Base-by-base conservation (phyloP, 176 grass and related monocot genomes). In the Oryza punctata region DNA sequence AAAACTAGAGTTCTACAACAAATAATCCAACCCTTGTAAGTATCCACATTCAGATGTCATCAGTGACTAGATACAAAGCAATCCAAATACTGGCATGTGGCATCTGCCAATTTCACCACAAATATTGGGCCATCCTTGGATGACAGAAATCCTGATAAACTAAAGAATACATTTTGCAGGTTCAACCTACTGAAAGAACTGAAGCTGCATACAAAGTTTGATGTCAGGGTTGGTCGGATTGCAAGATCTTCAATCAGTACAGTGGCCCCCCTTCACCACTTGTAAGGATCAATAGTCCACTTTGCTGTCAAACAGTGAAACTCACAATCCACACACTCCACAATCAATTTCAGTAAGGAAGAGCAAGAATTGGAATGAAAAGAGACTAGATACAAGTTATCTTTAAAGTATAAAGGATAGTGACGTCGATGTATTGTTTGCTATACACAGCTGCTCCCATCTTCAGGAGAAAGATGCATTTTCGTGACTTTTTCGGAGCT, bases 371-470 rank as follows among this genome's bases (percentile, higher is more conserved):
- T 44, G 60, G 67, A 29, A 18, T 43, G n/a, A 78, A 14, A 71
- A 37, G 41, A 52, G 41, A 52, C 65, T 77, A 72, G 72, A 90
- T 78, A 86, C 60, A 78, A 3, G 46, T 78, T 60, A 82, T 72
- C 28, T 82, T 75, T 73, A 37, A 77, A 69, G 44, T 68, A 82
- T 16, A 29, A 80, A 26, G 54, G 82, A 72, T 5, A 54, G 26
- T 65, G 78, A 85, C 67, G 59, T 23, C 7, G 21, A 77, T 81
- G 61, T 82, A 46, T 50, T 26, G 66, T 90, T 87, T 73, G 74
- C 84, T 90, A 83, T 90, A 90, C 75, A 90, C 49, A 78, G 60
- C 80, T 69, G 88, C 67, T 82, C 7, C 45, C 78, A 78, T 67
- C 72, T 78, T 85, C 27, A 12, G 2, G 61, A 10, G 78, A 85